phyloP scores from a whole-genome alignment of 108 stramenopile genomes.

The Aurantiochytrium sp. region DNA sequence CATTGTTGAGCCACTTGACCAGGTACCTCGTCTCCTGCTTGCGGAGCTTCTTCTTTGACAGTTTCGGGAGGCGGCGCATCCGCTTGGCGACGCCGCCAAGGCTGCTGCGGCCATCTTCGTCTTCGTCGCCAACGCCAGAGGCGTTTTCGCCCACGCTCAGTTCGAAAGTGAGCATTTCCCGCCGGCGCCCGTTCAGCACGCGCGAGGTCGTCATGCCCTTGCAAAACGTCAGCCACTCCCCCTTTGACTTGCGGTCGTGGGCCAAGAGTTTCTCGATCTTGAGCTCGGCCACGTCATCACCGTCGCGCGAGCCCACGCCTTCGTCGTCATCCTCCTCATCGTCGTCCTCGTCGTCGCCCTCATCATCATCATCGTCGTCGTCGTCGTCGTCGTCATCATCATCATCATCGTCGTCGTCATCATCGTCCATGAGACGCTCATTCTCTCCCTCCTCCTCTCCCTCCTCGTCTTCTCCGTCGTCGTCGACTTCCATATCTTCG shows the following conservation, averaged over 20 bases:
- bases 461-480: background rate
- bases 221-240: conserved; percentile 3
- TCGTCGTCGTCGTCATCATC: background rate
- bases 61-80: background rate
- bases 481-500: background rate
- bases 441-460: no score
- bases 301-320: background rate
- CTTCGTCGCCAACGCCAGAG: background rate
- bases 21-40: conserved; percentile 2
- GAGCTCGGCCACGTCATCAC: background rate
- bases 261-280: conserved; percentile 14
- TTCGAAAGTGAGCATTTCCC: background rate
- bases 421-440: no score
- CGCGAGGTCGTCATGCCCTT: background rate
- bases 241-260: background rate
- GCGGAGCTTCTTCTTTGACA: conserved; percentile 31
- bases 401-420: background rate
- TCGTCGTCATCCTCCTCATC: background rate
- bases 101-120: background rate
- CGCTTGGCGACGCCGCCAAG: background rate
- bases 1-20: conserved; percentile 1
- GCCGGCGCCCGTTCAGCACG: background rate
- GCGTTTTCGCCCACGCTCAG: background rate
- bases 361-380: background rate
- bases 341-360: background rate